phyloP scores from a whole-genome alignment of 106 monocot species.

The Acorus gramineus region DNA sequence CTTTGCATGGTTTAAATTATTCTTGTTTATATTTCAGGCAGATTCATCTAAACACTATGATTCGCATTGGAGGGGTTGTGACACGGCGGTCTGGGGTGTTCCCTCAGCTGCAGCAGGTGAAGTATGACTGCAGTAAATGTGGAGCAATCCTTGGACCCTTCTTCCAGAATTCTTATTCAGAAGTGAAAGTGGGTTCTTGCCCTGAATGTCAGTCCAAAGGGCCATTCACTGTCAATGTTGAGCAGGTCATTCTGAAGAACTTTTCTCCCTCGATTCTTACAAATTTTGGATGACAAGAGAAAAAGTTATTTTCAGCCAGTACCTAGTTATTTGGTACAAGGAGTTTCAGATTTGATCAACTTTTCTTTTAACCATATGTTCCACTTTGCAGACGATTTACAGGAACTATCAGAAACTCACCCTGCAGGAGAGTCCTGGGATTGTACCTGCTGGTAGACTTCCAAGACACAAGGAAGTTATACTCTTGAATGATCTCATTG shows the following conservation, averaged over 20 bases:
- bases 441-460: slow-evolving; percentile 95
- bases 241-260: slow-evolving; percentile 43
- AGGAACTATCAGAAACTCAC: slow-evolving; percentile 99
- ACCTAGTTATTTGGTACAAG: not conserved
- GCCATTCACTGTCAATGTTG: slow-evolving; percentile 90
- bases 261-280: too few relatives aligned
- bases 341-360: not conserved
- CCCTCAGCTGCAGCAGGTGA: slow-evolving; percentile 96
- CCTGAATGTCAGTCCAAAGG: slow-evolving; percentile 99
- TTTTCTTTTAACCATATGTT: not conserved
- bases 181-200: slow-evolving; percentile 97
- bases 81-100: slow-evolving; percentile 95
- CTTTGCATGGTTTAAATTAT: not conserved
- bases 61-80: slow-evolving; percentile 97
- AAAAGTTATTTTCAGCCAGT: too few relatives aligned
- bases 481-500: slow-evolving; percentile 96
- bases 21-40: slow-evolving; percentile 37
- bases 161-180: slow-evolving; percentile 95
- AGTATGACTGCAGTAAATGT: slow-evolving; percentile 97
- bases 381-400: slow-evolving; percentile 70
- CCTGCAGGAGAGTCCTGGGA: slow-evolving; percentile 98
- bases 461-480: slow-evolving; percentile 99
- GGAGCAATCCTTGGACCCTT: slow-evolving; percentile 85
- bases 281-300: too few relatives aligned
- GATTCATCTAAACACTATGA: slow-evolving; percentile 98